Evolutionary conservation across 768 basidiomycete species (phyloP), one percentile per base, ranked within the genome.

Genomic region (Tricholoma bakamatsutake): DNA sequence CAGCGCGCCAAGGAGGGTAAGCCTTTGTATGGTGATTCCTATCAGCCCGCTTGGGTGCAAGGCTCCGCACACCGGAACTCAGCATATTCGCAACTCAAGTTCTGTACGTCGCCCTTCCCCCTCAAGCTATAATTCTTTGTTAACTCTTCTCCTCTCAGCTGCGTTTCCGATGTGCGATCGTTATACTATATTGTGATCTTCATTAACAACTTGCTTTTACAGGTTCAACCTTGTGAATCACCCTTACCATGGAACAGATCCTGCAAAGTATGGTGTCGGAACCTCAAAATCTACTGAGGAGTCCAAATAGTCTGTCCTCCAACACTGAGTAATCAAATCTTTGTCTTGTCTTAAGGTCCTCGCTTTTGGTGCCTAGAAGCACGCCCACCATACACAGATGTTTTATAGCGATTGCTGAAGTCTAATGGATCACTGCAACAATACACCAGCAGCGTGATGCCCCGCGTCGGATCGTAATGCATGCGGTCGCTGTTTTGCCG

Each of bases 191-290:
- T 39, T 28, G 43, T 45, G 45, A 54, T 5, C 46, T 54, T 24
- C 60, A 56, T 24, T 42, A 45, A 43, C 17, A n/a, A 35, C 34
- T 58, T 27, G 49, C 53, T 66, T 40, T 65, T 9, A 31, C 28
- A 96, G 93, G 94, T 83, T 98, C 73, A 98, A 98, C 76, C 76
- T 98, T 49, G 94, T 95, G 63, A 88, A 95, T 69, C 94, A 97
- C 69, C 85, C 84, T 42, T 73, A 83, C 67, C 94, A 96, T 66
- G 93, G 93, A 2, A 84, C 85, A 8, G 89, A 95, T 64, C 80
- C 88, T 17, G 81, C 85, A 55, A 94, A 93, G 70, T 97, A 96
- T 59, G 77, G 74, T 24, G 76, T 76, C 45, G 70, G 74, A 62
- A 56, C 71, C 40, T 67, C 71, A 55, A 64, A 69, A 55, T 60